phyloP scores from a whole-genome alignment of 352 stramenopile species.

The Globisporangium middletonii region DNA sequence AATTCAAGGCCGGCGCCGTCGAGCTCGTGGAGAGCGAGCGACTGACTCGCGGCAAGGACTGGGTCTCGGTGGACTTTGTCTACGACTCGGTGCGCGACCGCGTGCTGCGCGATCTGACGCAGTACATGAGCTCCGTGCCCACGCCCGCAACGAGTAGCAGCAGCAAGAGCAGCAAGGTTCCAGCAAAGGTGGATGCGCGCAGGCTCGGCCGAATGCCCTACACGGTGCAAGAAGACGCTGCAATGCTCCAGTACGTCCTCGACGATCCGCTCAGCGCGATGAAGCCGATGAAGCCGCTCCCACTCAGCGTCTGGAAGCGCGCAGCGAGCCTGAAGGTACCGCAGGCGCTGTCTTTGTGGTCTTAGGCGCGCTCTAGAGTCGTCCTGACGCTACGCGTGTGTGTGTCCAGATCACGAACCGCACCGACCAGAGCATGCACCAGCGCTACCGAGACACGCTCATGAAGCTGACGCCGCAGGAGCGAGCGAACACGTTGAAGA shows the following conservation, averaged over 20 bases:
- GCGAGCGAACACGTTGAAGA: slow-evolving; percentile 21
- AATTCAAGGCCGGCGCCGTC: slow-evolving; percentile 8
- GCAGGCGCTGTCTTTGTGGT: neutral
- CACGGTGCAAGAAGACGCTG: slow-evolving; percentile 32
- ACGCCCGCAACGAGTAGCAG: neutral
- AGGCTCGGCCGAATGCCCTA: slow-evolving; percentile 15
- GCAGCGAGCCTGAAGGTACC: slow-evolving; percentile 14
- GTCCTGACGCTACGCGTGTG: no score
- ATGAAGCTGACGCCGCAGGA: slow-evolving; percentile 28
- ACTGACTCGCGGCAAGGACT: slow-evolving; percentile 20
- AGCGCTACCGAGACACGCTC: slow-evolving; percentile 45
- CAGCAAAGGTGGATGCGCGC: no score
- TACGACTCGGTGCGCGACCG: slow-evolving; percentile 34
- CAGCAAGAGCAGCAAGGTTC: neutral
- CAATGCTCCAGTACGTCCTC: slow-evolving; percentile 33
- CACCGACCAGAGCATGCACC: slow-evolving; percentile 40
- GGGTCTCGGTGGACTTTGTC: slow-evolving; percentile 45
- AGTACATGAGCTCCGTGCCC: slow-evolving; percentile 24
- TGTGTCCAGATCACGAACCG: slow-evolving; percentile 24
- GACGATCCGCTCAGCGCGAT: neutral
- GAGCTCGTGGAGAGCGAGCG: slow-evolving; percentile 35
- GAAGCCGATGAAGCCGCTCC: slow-evolving; percentile 14
- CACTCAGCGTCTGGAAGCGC: slow-evolving; percentile 24
- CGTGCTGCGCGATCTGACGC: slow-evolving; percentile 19
- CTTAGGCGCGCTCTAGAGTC: neutral